Conservation (phyloP, 768 basidiomycete species). For the Pisolithus microcarpus region DNA sequence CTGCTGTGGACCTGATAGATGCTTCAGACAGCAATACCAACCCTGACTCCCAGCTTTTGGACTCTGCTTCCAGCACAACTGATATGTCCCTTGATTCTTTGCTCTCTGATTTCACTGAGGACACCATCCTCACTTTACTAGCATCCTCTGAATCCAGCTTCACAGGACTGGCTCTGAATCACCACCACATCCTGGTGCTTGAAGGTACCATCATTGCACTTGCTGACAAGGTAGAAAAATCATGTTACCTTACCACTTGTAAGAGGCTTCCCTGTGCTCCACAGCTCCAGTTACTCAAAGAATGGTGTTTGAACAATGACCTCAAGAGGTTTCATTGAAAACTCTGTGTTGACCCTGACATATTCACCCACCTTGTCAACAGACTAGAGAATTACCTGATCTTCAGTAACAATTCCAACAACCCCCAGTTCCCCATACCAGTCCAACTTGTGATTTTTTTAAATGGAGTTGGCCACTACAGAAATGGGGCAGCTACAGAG, state of each 20-base stretch:
- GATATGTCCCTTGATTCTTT: neutral
- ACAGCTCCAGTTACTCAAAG: conserved; percentile 7
- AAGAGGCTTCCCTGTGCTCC: neutral
- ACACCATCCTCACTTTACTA: neutral
- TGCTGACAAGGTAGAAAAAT: neutral
- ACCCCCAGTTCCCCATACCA: conserved; percentile 20
- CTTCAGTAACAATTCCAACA: conserved; percentile 15
- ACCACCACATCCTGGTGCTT: too few species aligned
- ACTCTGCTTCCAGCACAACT: too few species aligned
- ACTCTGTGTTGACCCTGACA: too few species aligned
- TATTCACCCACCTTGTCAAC: too few species aligned
- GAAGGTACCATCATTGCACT: too few species aligned
- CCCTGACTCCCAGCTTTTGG: too few species aligned
- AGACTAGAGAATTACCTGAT: too few species aligned
- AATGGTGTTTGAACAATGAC: conserved; percentile 5
- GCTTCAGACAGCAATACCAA: too few species aligned
- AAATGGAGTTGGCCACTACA: conserved; percentile 19
- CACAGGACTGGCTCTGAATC: neutral
- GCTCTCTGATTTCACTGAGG: neutral
- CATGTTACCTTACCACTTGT: neutral
- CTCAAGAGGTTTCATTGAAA: conserved; percentile 16
- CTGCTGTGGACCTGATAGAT: neutral
- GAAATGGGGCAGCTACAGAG: conserved; percentile 6
- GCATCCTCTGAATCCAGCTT: neutral
- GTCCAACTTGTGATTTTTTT: conserved; percentile 25